Evolutionary conservation across 208 protist species (phyloP), one percentile per base, ranked within the genome.

Genomic region (Kentomonas sorsogonicus): DNA sequence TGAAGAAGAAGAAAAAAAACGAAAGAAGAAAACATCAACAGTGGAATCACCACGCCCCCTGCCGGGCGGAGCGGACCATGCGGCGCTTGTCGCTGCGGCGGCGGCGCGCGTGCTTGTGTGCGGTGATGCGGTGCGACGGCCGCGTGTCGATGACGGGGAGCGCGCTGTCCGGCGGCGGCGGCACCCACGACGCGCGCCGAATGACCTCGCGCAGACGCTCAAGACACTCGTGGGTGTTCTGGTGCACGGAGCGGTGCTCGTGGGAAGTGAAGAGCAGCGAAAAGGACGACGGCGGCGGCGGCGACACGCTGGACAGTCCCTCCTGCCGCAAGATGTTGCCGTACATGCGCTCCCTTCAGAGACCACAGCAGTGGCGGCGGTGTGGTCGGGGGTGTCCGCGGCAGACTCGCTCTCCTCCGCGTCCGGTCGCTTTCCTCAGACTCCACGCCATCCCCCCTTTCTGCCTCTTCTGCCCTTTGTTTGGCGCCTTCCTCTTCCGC

Each of bases 171-270:
- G n/a, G n/a, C 16, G 79, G 70, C 15, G 82, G 86, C 10, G 82
- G 86, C 26, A 90, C 75, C 77, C 77, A 93, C 11, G 86, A 93
- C 1, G 86, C 86, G 48, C 58, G 71, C 43, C 78, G 74, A 40
- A 93, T 67, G 53, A 90, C 55, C 39, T 79, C 72, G 39, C 67
- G 60, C 57, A 93, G 46, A 50, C 80, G 74, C 4, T 68, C 34
- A 25, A 93, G 27, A 53, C 81, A 89, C 1, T 53, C 79, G 54
- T 87, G 79, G 45, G 83, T 85, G 69, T 94, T 94, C 46, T 91
- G 74, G 40, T 83, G 66, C 20, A 69, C 80, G 48, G 79, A 89
- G 31, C 87, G 83, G 53, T 89, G 78, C 26, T 82, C 78, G 52
- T 94, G 83, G 33, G 70, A 85, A 45, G 72, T 67, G 27, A 89